A percentile compares a stretch with the other conserved stretches of the same genome.
phyloP scores from a whole-genome alignment of 257 asterid genomes.

The Galeopsis tetrahit region DNA sequence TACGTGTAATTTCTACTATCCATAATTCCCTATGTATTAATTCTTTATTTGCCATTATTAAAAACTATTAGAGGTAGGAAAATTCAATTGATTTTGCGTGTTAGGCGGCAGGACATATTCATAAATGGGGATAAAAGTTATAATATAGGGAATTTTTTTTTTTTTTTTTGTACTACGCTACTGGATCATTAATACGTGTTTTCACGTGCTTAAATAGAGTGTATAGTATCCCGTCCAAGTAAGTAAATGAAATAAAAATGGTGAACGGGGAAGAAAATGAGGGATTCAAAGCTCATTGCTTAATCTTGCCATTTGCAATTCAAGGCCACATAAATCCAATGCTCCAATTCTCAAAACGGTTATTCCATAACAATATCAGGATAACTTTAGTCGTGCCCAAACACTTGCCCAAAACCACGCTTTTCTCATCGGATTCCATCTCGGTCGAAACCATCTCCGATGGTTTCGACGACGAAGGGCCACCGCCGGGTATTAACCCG shows the following conservation, averaged over 20 bases:
- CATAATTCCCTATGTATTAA: too few relatives aligned
- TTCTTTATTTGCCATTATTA: too few relatives aligned
- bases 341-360: conserved; percentile 59
- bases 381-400: conserved; percentile 39
- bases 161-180: too few relatives aligned
- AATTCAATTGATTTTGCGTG: too few relatives aligned
- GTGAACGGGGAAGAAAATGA: conserved; percentile 27
- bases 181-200: too few relatives aligned
- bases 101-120: too few relatives aligned
- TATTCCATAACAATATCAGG: conserved; percentile 32
- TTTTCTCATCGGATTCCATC: conserved; percentile 27
- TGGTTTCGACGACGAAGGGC: conserved; percentile 50
- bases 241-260: conserved; percentile 24
- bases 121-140: background rate
- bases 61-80: too few relatives aligned
- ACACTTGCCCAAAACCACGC: conserved; percentile 28
- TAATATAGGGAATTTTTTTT: too few relatives aligned
- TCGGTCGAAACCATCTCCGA: conserved; percentile 47
- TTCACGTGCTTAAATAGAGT: too few relatives aligned
- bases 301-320: conserved; percentile 46
- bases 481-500: background rate
- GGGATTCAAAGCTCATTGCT: conserved; percentile 38
- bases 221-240: too few relatives aligned
- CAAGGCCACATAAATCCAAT: conserved; percentile 64
- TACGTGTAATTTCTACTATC: too few relatives aligned